Evolutionary conservation across 192 early-diverging fungal species (phyloP), one percentile per base, ranked within the genome.

Genomic region (Tieghemiomyces parasiticus): DNA sequence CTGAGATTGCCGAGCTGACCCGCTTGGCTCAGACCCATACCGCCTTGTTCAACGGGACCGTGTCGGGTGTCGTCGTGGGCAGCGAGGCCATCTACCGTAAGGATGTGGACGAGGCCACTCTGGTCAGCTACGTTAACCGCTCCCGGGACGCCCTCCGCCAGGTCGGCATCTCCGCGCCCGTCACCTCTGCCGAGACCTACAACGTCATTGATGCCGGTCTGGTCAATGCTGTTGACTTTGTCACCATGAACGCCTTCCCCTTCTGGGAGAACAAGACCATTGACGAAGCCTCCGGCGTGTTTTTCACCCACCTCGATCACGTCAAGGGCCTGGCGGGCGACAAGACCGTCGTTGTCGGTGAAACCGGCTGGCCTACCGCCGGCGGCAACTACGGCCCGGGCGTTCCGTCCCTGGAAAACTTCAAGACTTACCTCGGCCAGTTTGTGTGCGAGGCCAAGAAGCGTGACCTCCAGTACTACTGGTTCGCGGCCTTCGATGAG

Each of bases 401-500:
- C n/a, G 77, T 75, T 8, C 78, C 83, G 2, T 76, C 76, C 6
- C 52, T 76, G 0, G 60, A 65, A 22, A 82, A 85, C 68, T 63
- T 82, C 52, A 76, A 85, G 66, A 73, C 52, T n/a, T 85, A 80
- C 51, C 56, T 82, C 46, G 46, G 74, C 54, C 72, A 74, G 49
- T 85, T 79, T 62, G 70, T 81, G 8, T 85, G 83, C 58, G 65
- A 67, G 16, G 83, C 83, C 25, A 77, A 80, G 52, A 65, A 68
- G 10, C 63, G 70, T 47, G 71, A 72, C 1, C 58, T 78, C 24
- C 66, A 77, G 29, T 85, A 85, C 58, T 79, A 79, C 51, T 85
- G 71, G 71, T 85, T 85, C 66, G 77, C 78, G 52, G 74, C 80
- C 2, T 80, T 81, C 68, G 83, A 85, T 58, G 80, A 81, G 58